Percentiles rank a stretch among this genome's conserved stretches.
Evolutionary conservation across 306 rosid species (phyloP).

Genomic region (Acmispon strigosus): DNA sequence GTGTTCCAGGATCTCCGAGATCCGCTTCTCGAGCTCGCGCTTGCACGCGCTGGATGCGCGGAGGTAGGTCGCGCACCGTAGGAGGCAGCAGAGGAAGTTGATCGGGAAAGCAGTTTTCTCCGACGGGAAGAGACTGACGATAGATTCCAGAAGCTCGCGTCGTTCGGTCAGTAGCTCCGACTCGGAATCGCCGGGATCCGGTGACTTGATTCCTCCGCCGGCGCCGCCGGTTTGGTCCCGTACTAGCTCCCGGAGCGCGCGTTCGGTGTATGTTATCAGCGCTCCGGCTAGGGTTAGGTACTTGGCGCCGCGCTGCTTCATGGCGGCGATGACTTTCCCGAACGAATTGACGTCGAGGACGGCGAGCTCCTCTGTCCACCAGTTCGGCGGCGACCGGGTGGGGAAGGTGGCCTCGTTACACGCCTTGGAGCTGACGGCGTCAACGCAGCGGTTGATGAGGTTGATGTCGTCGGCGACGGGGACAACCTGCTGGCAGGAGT

Average conservation of each 20-base stretch:
- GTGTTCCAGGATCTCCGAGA: constrained; percentile 59
- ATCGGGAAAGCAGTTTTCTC: constrained; percentile 74
- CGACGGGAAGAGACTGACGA: constrained; percentile 58
- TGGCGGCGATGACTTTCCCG: constrained; percentile 43
- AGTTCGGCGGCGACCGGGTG: constrained; percentile 64
- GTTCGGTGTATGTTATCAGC: constrained; percentile 63
- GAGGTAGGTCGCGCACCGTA: constrained; percentile 66
- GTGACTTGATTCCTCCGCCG: not conserved
- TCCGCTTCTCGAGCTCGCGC: constrained; percentile 65
- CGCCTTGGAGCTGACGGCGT: constrained; percentile 40
- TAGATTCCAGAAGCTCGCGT: constrained; percentile 48
- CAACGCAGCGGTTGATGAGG: constrained; percentile 50
- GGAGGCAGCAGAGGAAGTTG: constrained; percentile 85
- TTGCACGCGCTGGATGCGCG: constrained; percentile 44
- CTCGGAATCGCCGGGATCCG: not conserved
- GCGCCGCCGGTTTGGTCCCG: constrained; percentile 77
- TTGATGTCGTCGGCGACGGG: constrained; percentile 50
- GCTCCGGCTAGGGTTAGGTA: constrained; percentile 47
- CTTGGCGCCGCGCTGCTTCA: constrained; percentile 60
- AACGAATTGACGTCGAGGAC: constrained; percentile 47
- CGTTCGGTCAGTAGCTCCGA: constrained; percentile 27
- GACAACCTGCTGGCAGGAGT: constrained; percentile 50
- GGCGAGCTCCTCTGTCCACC: constrained; percentile 92
- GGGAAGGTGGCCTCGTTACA: constrained; percentile 71
- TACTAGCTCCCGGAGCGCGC: constrained; percentile 66